Percentiles rank a stretch among this genome's conserved stretches.
These are phyloP conservation scores for Paragyromitra xinjiangensis DNA, from an alignment of 495 filamentous ascomycete genomes.

Conservation along the genomic window DNA sequence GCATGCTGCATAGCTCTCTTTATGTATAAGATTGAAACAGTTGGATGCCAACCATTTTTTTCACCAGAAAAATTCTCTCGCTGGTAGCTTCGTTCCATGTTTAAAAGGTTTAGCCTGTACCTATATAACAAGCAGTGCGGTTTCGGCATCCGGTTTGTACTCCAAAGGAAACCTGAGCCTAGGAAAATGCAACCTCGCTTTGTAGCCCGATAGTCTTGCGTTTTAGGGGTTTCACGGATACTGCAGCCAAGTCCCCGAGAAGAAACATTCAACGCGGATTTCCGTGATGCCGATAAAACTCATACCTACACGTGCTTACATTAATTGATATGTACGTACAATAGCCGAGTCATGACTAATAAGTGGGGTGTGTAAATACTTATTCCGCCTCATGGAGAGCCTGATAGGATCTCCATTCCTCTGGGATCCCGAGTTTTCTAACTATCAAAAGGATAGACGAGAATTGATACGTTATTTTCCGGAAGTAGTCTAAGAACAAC, in stretches of 20 bases:
- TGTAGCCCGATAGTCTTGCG: not conserved
- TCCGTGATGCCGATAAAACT: not conserved
- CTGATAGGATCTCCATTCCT: not conserved
- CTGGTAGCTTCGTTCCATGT: not conserved
- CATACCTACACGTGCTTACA: not conserved
- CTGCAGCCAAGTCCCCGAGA: not conserved
- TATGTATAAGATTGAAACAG: not conserved
- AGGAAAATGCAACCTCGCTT: not conserved
- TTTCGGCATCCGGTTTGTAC: not conserved
- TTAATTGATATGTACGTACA: not conserved
- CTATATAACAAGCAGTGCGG: not conserved
- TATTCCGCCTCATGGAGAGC: not conserved
- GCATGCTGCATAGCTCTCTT: not conserved
- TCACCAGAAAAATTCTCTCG: not conserved
- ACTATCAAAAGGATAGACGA: not conserved
- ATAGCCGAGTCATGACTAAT: not conserved
- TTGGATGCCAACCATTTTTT: not conserved
- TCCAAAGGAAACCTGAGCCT: not conserved
- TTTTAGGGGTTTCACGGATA: not conserved
- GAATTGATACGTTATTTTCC: not conserved
- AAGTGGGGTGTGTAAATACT: not conserved
- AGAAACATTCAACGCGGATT: not conserved
- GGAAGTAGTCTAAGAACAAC: not conserved
- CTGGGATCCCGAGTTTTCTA: not conserved
- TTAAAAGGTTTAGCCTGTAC: not conserved